Percentiles rank a stretch among this genome's conserved stretches.
phyloP scores from a whole-genome alignment of 148 eudicot species.

The Fagopyrum homotropicum region DNA sequence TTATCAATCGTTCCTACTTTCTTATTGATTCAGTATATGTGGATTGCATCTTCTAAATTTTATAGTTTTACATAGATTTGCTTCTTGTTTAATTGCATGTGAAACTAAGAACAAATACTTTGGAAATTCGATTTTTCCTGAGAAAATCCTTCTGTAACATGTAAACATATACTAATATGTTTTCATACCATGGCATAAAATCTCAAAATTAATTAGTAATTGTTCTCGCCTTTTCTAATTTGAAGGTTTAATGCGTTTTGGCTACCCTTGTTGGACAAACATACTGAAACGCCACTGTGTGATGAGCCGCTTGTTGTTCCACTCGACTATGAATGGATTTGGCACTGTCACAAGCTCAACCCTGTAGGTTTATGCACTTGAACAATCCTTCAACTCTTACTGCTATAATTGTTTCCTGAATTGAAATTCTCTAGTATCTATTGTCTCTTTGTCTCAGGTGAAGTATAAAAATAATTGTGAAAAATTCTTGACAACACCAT shows the following conservation, averaged over 20 bases:
- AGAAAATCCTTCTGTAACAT: not conserved
- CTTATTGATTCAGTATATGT: not conserved
- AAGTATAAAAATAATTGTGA: conserved; percentile 75
- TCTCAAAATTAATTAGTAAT: not conserved
- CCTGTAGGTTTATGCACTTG: conserved; percentile 47
- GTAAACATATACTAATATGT: not conserved
- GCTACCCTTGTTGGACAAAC: conserved; percentile 90
- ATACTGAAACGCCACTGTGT: conserved; percentile 33
- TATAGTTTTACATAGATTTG: not conserved
- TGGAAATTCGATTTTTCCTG: not conserved
- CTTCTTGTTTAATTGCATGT: not conserved
- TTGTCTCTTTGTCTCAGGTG: conserved; percentile 34
- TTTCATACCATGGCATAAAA: not conserved
- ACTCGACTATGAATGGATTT: conserved; percentile 96
- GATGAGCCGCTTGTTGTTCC: conserved; percentile 83
- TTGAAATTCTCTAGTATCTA: not conserved
- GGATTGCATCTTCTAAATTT: not conserved
- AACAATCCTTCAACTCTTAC: not conserved
- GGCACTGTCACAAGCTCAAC: conserved; percentile 98
- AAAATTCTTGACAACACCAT: conserved; percentile 57
- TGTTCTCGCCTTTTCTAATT: not conserved
- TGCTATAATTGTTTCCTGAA: not conserved
- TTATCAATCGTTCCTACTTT: not conserved
- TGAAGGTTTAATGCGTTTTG: conserved; percentile 62
- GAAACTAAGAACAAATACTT: not conserved